Evolutionary conservation across 2,329 filamentous ascomycete species (phyloP), one percentile per base, ranked within the genome.

Genomic region (Penicillium concentricum): DNA sequence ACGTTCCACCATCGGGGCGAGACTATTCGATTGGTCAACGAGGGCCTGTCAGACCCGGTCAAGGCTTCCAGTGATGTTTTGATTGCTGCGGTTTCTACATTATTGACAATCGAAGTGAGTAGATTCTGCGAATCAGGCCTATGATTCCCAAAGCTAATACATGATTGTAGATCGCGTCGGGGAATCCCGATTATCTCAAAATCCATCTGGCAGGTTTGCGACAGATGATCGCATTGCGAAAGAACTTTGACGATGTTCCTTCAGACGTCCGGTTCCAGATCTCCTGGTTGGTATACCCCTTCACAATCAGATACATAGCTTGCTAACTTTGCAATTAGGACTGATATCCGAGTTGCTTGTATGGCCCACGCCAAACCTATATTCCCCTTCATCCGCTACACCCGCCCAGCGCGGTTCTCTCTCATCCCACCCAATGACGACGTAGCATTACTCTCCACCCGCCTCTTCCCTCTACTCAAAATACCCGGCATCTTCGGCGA

Each of bases 91-190:
- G 73, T 76, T 28, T 73, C 73, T 16, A 68, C 72, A 7, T 60
- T 76, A n/a, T 62, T 76, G 26, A 73, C 72, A 3, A 74, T 76
- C 22, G 73, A 76, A 66, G 73, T 75, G 65, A 57, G 67, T 58
- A 8, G 26, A 15, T 13, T 34, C 8, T 28, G 1, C 16, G 13
- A 16, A 50, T 9, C 15, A 3, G 16, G 7, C 13, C 16, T 42
- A n/a, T 28, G 22, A 34, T 34, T 12, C 13, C 5, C 2, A 6
- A n/a, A 20, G 45, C 39, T 51, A 2, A 56, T 37, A 43, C 12
- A 52, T 13, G 16, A 22, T 12, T 15, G 32, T 42, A 75, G 73
- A 74, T 75, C 53, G 72, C 71, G 12, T 73, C 72, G 13, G 72
- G 72, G 5, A 74, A 75, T 47, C 67, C 72, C 1, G 71, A 76